phyloP scores from a whole-genome alignment of 495 filamentous ascomycete genomes.

The Aspergillus haitiensis region DNA sequence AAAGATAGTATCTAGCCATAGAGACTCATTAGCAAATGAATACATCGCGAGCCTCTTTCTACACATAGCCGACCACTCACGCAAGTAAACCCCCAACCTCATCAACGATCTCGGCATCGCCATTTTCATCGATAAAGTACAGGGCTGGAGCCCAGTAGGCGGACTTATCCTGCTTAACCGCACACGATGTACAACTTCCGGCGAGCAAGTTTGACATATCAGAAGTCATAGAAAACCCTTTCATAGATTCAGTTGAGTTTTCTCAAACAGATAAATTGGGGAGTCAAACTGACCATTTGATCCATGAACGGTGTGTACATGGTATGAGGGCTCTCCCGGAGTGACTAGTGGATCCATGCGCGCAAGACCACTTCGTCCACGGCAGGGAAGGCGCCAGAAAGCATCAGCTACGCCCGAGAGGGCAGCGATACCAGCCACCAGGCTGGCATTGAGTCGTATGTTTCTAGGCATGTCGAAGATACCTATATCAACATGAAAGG shows the following conservation, averaged over 20 bases:
- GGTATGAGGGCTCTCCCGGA: slow-evolving; percentile 44
- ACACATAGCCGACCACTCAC: slow-evolving; percentile 32
- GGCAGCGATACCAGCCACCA: slow-evolving; percentile 34
- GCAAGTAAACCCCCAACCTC: slow-evolving; percentile 60
- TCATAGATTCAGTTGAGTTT: slow-evolving; percentile 5
- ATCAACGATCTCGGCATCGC: slow-evolving; percentile 53
- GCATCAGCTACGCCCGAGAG: slow-evolving; percentile 52
- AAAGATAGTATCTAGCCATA: slow-evolving; percentile 67
- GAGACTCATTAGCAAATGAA: slow-evolving; percentile 1
- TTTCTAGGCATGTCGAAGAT: slow-evolving; percentile 21
- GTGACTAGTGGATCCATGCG: slow-evolving; percentile 57
- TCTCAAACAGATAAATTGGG: background rate
- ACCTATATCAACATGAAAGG: slow-evolving; percentile 13
- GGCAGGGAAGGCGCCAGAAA: slow-evolving; percentile 90
- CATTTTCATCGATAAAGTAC: slow-evolving; percentile 57
- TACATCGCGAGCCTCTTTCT: background rate
- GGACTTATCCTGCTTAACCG: slow-evolving; percentile 59
- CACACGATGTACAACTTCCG: slow-evolving; percentile 58
- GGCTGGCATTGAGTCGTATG: slow-evolving; percentile 26
- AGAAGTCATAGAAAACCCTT: slow-evolving; percentile 52
- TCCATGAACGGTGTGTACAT: slow-evolving; percentile 56
- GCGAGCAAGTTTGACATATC: slow-evolving; percentile 42
- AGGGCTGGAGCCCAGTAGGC: slow-evolving; percentile 64
- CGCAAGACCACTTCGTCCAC: slow-evolving; percentile 60
- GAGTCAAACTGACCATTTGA: slow-evolving; percentile 49